phyloP scores from a whole-genome alignment of 2,329 filamentous ascomycete species.

The Aureobasidium melanogenum region DNA sequence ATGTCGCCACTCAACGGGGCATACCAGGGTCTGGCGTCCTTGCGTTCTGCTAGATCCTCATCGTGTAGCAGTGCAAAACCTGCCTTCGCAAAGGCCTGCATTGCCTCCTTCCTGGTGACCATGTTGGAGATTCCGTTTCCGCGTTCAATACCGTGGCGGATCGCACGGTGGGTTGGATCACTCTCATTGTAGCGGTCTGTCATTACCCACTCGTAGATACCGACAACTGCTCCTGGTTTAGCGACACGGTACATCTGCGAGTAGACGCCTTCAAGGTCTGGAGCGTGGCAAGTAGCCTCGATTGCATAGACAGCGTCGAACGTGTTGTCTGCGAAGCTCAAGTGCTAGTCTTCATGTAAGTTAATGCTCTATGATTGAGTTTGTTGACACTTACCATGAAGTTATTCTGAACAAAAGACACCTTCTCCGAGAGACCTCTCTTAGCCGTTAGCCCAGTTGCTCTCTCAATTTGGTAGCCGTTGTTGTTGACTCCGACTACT shows the following conservation, averaged over 20 bases:
- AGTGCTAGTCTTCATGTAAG: constrained; percentile 52
- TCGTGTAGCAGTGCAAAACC: constrained; percentile 77
- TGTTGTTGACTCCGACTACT: constrained; percentile 92
- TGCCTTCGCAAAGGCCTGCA: constrained; percentile 74
- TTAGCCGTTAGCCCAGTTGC: constrained; percentile 74
- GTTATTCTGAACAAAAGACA: constrained; percentile 85
- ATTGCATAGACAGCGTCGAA: constrained; percentile 97
- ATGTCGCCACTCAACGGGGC: constrained; percentile 82
- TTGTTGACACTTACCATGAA: constrained; percentile 60
- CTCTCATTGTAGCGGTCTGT: constrained; percentile 88
- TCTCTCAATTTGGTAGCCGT: constrained; percentile 96
- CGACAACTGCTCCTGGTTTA: constrained; percentile 91
- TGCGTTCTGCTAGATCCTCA: constrained; percentile 75
- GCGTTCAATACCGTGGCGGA: constrained; percentile 89
- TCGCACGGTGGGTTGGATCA: constrained; percentile 75
- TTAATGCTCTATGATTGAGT: not conserved
- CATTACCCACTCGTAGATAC: constrained; percentile 99
- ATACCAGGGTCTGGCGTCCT: constrained; percentile 80
- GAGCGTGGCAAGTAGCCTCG: constrained; percentile 92
- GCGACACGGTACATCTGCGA: constrained; percentile 87
- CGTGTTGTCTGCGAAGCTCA: constrained; percentile 85
- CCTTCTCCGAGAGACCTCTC: constrained; percentile 69
- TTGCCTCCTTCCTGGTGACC: constrained; percentile 73
- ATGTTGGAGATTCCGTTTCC: constrained; percentile 97
- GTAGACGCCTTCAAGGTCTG: constrained; percentile 83